phyloP scores from a whole-genome alignment of 345 rosid genomes.

The Brassica cretica region DNA sequence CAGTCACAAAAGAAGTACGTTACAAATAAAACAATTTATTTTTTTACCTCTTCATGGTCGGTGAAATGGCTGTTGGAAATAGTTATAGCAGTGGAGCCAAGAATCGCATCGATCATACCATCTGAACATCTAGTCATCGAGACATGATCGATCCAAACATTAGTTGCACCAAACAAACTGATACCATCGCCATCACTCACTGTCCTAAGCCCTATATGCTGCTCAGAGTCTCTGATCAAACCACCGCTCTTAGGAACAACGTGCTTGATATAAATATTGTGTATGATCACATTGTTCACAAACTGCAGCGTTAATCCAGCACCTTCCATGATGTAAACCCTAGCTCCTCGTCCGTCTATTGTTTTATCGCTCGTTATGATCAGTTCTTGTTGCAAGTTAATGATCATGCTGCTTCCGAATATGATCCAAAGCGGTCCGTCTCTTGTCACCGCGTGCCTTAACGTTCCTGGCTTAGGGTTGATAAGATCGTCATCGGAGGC shows the following conservation, averaged over 20 bases:
- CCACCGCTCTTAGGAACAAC: conserved; percentile 51
- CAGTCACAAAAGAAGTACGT: background rate
- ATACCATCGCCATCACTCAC: conserved; percentile 68
- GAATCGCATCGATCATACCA: conserved; percentile 61
- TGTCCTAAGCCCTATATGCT: conserved; percentile 56
- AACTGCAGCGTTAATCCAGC: conserved; percentile 68
- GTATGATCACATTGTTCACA: conserved; percentile 70
- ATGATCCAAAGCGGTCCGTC: conserved; percentile 75
- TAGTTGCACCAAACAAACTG: conserved; percentile 55
- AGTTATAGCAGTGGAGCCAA: conserved; percentile 63
- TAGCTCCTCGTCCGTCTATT: conserved; percentile 77
- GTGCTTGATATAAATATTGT: conserved; percentile 58
- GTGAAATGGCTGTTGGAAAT: conserved; percentile 72
- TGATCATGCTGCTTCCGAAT: conserved; percentile 62
- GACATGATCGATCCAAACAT: conserved; percentile 73
- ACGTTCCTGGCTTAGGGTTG: conserved; percentile 71
- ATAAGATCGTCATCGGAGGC: conserved; percentile 49
- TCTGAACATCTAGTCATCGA: conserved; percentile 57
- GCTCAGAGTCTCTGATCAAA: conserved; percentile 59
- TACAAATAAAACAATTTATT: background rate
- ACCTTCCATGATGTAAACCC: conserved; percentile 58
- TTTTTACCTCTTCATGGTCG: conserved; percentile 54
- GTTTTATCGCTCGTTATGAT: conserved; percentile 59
- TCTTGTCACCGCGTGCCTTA: conserved; percentile 69
- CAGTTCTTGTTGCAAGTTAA: conserved; percentile 60